Evolutionary conservation across 2,329 filamentous ascomycete genomes (phyloP).

Genomic region (Ophiognomonia clavigignenti-juglandacearum): DNA sequence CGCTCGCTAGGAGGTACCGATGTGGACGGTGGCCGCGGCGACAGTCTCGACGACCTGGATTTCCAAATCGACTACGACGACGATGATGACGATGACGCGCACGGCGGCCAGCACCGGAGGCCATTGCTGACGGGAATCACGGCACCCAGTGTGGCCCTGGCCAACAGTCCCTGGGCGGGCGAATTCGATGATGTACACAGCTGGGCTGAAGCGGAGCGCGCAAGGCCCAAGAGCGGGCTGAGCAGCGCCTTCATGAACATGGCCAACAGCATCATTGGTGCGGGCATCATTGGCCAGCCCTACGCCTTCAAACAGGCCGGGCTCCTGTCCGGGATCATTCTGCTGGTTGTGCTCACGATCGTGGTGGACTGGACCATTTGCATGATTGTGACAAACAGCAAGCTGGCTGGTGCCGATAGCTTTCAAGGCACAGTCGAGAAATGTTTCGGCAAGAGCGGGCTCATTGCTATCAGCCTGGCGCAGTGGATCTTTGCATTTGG

Average conservation of each 20-base stretch:
- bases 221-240: slow-evolving; percentile 77
- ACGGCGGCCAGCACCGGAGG: slow-evolving; percentile 50
- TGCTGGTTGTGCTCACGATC: slow-evolving; percentile 75
- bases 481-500: slow-evolving; percentile 99
- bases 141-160: slow-evolving; percentile 70
- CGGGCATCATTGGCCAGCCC: slow-evolving; percentile 75
- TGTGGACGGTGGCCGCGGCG: slow-evolving; percentile 16
- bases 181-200: slow-evolving; percentile 37
- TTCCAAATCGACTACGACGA: slow-evolving; percentile 30
- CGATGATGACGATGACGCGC: slow-evolving; percentile 22
- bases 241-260: slow-evolving; percentile 97
- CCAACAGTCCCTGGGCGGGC: slow-evolving; percentile 43
- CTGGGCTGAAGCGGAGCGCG: slow-evolving; percentile 49
- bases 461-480: slow-evolving; percentile 83
- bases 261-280: slow-evolving; percentile 95
- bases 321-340: slow-evolving; percentile 69
- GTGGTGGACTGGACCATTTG: slow-evolving; percentile 97
- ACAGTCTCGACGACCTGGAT: slow-evolving; percentile 26
- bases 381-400: slow-evolving; percentile 95
- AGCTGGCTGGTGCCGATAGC: slow-evolving; percentile 86
- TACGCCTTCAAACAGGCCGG: slow-evolving; percentile 96
- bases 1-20: slow-evolving; percentile 5
- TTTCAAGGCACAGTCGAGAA: slow-evolving; percentile 96
- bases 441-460: slow-evolving; percentile 83
- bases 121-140: slow-evolving; percentile 80